These are phyloP conservation scores for Ehretia macrophylla DNA, from an alignment of 257 asterid species.

Conservation along the genomic window DNA sequence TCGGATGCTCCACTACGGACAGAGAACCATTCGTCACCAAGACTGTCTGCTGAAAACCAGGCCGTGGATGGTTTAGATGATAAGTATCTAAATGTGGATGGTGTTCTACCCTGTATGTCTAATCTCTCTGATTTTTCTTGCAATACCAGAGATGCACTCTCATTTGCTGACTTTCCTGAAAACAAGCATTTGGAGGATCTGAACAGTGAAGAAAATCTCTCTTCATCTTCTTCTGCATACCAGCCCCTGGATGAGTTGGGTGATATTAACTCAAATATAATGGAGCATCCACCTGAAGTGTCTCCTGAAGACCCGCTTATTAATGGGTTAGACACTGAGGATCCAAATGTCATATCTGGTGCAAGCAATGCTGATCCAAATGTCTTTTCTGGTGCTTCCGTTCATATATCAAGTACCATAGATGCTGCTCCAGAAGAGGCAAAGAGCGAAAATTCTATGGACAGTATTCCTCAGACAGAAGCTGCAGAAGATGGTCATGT, in stretches of 20 bases:
- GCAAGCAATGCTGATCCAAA: constrained; percentile 16
- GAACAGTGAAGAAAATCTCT: constrained; percentile 19
- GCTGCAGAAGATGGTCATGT: constrained; percentile 24
- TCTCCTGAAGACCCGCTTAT: constrained; percentile 20
- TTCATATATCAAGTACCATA: constrained; percentile 8
- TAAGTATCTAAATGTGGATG: constrained; percentile 16
- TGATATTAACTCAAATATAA: constrained; percentile 12
- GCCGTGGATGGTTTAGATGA: constrained; percentile 25
- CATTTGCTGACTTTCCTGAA: constrained; percentile 20
- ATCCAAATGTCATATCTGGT: constrained; percentile 11
- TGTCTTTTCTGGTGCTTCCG: constrained; percentile 15
- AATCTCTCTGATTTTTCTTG: constrained; percentile 21
- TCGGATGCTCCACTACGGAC: constrained; percentile 15
- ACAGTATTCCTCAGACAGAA: constrained; percentile 15
- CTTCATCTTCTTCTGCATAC: constrained; percentile 19
- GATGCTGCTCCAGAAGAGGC: constrained; percentile 9
- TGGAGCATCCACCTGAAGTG: constrained; percentile 14
- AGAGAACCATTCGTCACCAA: constrained; percentile 29
- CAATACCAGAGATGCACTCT: constrained; percentile 20
- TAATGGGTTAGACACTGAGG: constrained; percentile 18
- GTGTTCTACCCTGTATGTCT: constrained; percentile 13
- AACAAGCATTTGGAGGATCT: constrained; percentile 13
- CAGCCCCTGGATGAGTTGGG: constrained; percentile 17
- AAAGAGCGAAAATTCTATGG: constrained; percentile 16
- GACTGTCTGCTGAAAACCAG: constrained; percentile 29